Percentiles rank a stretch among this genome's conserved stretches.
These are phyloP conservation scores for Sparassis latifolia DNA, from an alignment of 1,284 basidiomycete genomes.

Conservation along the genomic window DNA sequence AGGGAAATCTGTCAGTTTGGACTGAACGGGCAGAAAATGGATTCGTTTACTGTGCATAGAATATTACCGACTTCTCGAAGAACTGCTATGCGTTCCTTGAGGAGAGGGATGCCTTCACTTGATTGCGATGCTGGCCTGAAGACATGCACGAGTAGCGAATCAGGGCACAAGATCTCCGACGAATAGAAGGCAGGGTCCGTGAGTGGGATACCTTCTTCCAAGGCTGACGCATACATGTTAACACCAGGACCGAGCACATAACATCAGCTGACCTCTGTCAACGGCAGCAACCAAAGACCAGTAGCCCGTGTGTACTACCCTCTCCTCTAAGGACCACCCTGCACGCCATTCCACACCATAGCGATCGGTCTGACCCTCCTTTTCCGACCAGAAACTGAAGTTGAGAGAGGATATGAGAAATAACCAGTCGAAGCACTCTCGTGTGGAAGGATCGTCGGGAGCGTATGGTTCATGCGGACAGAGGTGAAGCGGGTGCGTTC, in stretches of 20 bases:
- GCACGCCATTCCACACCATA: constrained; percentile 72
- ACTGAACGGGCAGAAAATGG: neutral
- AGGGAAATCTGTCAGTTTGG: neutral
- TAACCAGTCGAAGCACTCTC: constrained; percentile 68
- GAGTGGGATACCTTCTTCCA: constrained; percentile 65
- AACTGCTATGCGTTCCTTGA: constrained; percentile 60
- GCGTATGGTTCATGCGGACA: constrained; percentile 58
- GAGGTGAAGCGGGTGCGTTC: constrained; percentile 69
- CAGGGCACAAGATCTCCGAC: constrained; percentile 57
- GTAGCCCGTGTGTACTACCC: constrained; percentile 64
- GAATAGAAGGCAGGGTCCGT: constrained; percentile 72
- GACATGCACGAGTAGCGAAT: constrained; percentile 54
- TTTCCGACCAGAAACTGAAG: constrained; percentile 82
- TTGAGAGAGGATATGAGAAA: constrained; percentile 80
- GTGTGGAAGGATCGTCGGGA: constrained; percentile 44
- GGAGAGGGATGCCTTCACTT: constrained; percentile 57
- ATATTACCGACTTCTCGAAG: constrained; percentile 70
- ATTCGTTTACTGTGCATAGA: constrained; percentile 49
- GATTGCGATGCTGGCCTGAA: constrained; percentile 56
- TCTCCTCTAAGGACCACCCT: constrained; percentile 50
- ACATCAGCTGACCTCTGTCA: constrained; percentile 51
- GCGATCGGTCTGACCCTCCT: constrained; percentile 44
- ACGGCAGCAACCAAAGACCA: constrained; percentile 77
- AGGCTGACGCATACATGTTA: constrained; percentile 25
- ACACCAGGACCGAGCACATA: neutral